A percentile compares a stretch with the other conserved stretches of the same genome.
Conservation (phyloP, 176 grass and related monocot species). For the Eleusine indica region DNA sequence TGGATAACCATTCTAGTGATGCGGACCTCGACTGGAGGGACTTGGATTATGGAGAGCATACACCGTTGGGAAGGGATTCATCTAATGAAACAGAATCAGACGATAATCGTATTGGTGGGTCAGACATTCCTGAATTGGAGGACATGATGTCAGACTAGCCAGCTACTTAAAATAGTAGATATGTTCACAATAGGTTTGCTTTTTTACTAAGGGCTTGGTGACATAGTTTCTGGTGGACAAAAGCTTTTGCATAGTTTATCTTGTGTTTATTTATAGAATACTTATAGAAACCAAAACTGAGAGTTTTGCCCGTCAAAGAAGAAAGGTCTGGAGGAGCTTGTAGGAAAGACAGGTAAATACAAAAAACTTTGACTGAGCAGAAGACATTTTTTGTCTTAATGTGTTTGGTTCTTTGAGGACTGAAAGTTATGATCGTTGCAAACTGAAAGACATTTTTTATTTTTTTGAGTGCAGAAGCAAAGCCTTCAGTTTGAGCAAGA, state of each 20-base stretch:
- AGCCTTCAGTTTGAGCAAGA: conserved; percentile 41
- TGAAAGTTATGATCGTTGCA: neutral
- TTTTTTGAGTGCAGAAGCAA: conserved; percentile 42
- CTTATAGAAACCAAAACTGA: conserved; percentile 37
- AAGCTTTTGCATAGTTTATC: conserved; percentile 43
- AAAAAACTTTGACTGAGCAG: conserved; percentile 11
- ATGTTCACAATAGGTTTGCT: conserved; percentile 27
- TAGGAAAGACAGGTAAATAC: conserved; percentile 47
- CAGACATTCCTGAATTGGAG: conserved; percentile 57
- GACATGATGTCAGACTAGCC: conserved; percentile 67
- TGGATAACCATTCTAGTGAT: conserved; percentile 48
- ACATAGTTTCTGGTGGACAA: conserved; percentile 26
- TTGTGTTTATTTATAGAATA: conserved; percentile 42
- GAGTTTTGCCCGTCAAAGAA: conserved; percentile 23
- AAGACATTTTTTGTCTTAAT: neutral
- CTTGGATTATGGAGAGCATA: conserved; percentile 81
- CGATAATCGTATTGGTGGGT: conserved; percentile 43
- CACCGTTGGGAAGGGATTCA: conserved; percentile 50
- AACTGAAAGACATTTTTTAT: neutral
- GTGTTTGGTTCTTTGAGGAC: conserved; percentile 12
- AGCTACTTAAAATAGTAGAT: conserved; percentile 45
- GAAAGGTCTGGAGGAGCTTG: conserved; percentile 29
- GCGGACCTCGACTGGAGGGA: conserved; percentile 64
- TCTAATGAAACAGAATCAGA: conserved; percentile 60
- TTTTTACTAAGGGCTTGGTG: neutral